phyloP scores from a whole-genome alignment of 495 filamentous ascomycete genomes.

The Xeromyces bisporus region DNA sequence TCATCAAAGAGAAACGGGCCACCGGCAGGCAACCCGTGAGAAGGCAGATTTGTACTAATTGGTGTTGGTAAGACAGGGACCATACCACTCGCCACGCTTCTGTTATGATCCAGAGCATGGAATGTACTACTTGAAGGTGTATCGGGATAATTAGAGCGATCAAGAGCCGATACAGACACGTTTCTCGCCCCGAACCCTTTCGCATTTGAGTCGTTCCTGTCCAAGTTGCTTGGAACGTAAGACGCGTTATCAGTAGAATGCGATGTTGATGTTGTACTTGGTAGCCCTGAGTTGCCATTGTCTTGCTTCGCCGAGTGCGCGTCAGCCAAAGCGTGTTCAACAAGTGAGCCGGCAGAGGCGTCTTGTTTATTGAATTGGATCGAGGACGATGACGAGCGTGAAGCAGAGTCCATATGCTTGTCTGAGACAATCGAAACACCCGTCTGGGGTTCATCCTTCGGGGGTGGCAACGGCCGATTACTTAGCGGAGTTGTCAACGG shows the following conservation, averaged over 20 bases:
- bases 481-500: constrained; percentile 12
- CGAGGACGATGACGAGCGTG: constrained; percentile 7
- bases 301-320: constrained; percentile 23
- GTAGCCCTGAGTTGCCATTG: constrained; percentile 19
- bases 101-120: constrained; percentile 32
- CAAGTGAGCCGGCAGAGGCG: constrained; percentile 16
- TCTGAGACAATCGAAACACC: constrained; percentile 8
- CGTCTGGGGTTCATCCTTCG: constrained; percentile 13
- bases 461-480: constrained; percentile 13
- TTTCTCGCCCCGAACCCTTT: constrained; percentile 54
- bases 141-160: constrained; percentile 48
- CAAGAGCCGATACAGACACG: constrained; percentile 56
- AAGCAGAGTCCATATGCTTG: constrained; percentile 7
- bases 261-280: constrained; percentile 24
- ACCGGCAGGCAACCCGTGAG: constrained; percentile 38
- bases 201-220: constrained; percentile 66
- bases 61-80: constrained; percentile 57
- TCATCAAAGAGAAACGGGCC: constrained; percentile 74
- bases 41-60: constrained; percentile 37
- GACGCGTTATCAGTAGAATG: constrained; percentile 33
- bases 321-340: constrained; percentile 8
- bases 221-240: constrained; percentile 37
- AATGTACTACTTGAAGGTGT: constrained; percentile 60
- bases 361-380: constrained; percentile 15
- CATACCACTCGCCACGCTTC: constrained; percentile 26